Evolutionary conservation across 345 rosid species (phyloP).

Genomic region (Raphanus raphanistrum): DNA sequence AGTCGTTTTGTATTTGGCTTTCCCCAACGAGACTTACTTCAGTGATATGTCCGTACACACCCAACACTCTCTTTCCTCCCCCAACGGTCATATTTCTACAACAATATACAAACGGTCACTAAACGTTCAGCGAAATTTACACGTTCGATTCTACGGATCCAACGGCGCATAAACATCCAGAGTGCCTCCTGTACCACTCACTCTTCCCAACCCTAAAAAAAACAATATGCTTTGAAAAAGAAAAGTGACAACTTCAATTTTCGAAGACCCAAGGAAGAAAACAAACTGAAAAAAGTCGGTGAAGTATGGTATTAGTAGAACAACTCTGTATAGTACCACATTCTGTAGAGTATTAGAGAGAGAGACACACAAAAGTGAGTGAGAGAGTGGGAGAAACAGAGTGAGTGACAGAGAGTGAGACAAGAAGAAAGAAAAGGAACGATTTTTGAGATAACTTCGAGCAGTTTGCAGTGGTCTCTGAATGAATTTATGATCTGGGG

Average conservation of each 20-base stretch:
- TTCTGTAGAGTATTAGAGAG: constrained; percentile 41
- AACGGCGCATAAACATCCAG: constrained; percentile 44
- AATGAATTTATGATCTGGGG: constrained; percentile 23
- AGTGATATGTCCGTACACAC: constrained; percentile 50
- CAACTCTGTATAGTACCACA: constrained; percentile 33
- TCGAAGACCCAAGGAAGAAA: constrained; percentile 46
- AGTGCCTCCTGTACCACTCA: constrained; percentile 44
- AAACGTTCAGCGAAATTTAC: constrained; percentile 21
- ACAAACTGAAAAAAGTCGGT: constrained; percentile 30
- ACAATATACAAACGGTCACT: constrained; percentile 86
- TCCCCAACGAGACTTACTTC: constrained; percentile 18
- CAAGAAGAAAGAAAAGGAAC: constrained; percentile 5
- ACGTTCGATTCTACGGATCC: constrained; percentile 58
- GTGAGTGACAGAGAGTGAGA: background rate
- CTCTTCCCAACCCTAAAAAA: constrained; percentile 35
- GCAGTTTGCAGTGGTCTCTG: background rate
- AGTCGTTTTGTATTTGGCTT: constrained; percentile 5
- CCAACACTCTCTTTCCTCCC: constrained; percentile 46
- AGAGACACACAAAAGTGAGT: constrained; percentile 18
- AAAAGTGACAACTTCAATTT: constrained; percentile 40
- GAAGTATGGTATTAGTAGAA: constrained; percentile 37
- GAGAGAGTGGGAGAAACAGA: constrained; percentile 19
- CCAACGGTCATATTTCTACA: constrained; percentile 98
- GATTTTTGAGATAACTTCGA: constrained; percentile 16
- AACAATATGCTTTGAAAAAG: constrained; percentile 31